Evolutionary conservation across 202 grass and related monocot genomes (phyloP), one percentile per base, ranked within the genome.

Genomic region (Setaria italica): DNA sequence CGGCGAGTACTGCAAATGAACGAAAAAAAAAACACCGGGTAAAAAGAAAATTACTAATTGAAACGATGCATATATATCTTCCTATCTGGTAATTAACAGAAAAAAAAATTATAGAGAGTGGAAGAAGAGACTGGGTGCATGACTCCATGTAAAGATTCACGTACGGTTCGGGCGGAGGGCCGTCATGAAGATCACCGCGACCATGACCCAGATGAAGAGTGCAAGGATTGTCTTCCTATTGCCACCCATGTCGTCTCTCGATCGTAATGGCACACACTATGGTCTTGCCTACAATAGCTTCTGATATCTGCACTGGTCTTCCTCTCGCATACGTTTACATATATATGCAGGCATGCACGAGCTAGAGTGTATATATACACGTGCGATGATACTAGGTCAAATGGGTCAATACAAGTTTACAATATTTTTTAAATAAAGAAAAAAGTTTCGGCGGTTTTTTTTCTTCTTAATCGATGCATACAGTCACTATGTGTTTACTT

Each of bases 121-220:
- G 4, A 41, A 41, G 39, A 41, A 41, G 39, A 41, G 5, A 41
- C 39, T 41, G 0, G 49, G 49, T 15, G 49, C 49, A 15, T 41
- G 5, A 41, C 4, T 41, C 4, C 39, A 41, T 15, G 49, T 51
- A 51, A 51, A 46, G 43, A 10, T 46, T 46, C 9, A 46, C 33
- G 5, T 9, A 67, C 15, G 7, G 17, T 57, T 54, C 0, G 72
- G 30, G 51, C 19, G 50, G 16, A 75, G 0, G 4, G 72, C 9
- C 4, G 51, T 9, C 16, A 76, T 57, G 72, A 76, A 57, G 16
- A 76, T n/a, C 32, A 57, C 50, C 51, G 19, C 16, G 4, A 16
- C 51, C 72, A 76, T 76, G 33, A 32, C 72, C 72, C 72, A 76
- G 50, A 76, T 57, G 33, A 76, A 56, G 16, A 76, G 72, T 9